Evolutionary conservation across 192 early-diverging fungal species (phyloP), one percentile per base, ranked within the genome.

Genomic region (Coemansia sp.): DNA sequence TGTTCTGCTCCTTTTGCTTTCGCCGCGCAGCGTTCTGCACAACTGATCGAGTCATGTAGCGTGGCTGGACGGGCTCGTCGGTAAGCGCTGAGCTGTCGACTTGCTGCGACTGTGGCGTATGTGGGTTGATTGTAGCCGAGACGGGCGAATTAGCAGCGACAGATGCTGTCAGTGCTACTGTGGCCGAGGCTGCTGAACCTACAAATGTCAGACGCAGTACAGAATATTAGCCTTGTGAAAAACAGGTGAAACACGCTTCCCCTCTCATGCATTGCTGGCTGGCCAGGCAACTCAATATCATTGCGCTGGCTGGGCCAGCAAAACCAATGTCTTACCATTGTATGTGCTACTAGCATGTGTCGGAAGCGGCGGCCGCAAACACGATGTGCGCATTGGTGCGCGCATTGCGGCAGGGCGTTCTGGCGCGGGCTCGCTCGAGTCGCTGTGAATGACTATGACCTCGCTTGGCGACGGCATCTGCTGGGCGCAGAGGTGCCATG

Each of bases 31-130:
- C 77, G 47, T 67, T 80, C 48, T 80, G 77, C 39, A 49, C 77
- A 29, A 74, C 77, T 37, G 77, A 80, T 65, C 77, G 70, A 49
- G 77, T 80, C 69, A 80, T 59, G 57, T 80, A 80, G 61, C 77
- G 77, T 22, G 65, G 77, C 68, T 70, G 76, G 3, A 23, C 22
- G 14, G 49, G 29, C 59, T 75, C 72, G 31, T 61, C 39, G 53
- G 39, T 35, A 35, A 4, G 41, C 41, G 41, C 38, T 1, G 59
- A 22, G 22, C 50, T 53, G 19, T n/a, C 59, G 3, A 50, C 22
- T 37, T 53, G 50, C 25, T 53, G 50, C 25, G 68, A 64, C 48
- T 58, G 55, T 22, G 59, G 62, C 51, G 65, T 43, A 61, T 70
- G 67, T 26, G 61, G 55, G 37, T 61, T 70, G 29, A 59, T 56